These are phyloP conservation scores for Suillus plorans DNA, from an alignment of 768 basidiomycete genomes.

Conservation along the genomic window DNA sequence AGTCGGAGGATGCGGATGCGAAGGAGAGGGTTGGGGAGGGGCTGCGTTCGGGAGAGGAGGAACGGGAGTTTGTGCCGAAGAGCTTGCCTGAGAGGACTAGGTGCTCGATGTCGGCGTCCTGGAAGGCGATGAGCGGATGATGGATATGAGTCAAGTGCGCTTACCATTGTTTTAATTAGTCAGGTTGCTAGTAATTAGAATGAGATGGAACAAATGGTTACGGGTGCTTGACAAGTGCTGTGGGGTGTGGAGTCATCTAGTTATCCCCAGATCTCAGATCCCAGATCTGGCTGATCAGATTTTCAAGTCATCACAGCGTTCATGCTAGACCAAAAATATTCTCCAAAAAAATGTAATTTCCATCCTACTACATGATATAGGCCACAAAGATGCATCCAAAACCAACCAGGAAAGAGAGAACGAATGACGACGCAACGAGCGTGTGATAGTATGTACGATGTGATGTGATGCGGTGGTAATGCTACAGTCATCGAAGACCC, in stretches of 20 bases:
- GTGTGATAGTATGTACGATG: background rate
- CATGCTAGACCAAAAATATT: background rate
- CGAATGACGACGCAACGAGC: background rate
- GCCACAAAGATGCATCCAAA: background rate
- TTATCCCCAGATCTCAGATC: background rate
- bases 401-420: background rate
- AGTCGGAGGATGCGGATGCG: conserved; percentile 33
- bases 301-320: background rate
- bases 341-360: conserved; percentile 9
- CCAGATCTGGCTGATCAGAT: background rate
- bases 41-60: conserved; percentile 66
- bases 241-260: background rate
- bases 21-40: conserved; percentile 47
- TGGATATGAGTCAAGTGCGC: background rate
- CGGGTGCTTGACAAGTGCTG: background rate
- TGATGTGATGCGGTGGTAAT: background rate
- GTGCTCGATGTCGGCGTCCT: conserved; percentile 60
- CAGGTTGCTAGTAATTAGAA: background rate
- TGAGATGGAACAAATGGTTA: background rate
- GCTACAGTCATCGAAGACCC: background rate
- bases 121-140: background rate
- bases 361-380: conserved; percentile 12
- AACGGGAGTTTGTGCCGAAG: conserved; percentile 53
- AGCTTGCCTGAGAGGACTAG: conserved; percentile 77
- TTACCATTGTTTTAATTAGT: background rate